These are phyloP conservation scores for Purshia tridentata DNA, from an alignment of 306 rosid genomes.

Conservation along the genomic window DNA sequence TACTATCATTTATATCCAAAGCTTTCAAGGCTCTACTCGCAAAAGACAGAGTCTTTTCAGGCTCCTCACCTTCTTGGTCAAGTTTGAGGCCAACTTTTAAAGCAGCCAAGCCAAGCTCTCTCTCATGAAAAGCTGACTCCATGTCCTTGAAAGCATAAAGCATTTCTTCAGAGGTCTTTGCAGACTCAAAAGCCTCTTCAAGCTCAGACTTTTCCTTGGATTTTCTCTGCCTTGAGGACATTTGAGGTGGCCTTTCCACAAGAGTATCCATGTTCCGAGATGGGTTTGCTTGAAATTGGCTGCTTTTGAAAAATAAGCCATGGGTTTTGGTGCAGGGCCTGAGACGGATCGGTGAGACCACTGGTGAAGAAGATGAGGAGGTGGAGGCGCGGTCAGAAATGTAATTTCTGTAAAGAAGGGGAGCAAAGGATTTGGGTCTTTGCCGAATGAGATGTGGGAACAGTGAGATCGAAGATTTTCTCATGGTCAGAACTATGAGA, in stretches of 20 bases:
- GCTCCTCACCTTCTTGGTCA: conserved; percentile 87
- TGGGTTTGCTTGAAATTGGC: conserved; percentile 39
- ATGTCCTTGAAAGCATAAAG: conserved; percentile 59
- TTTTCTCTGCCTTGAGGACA: conserved; percentile 69
- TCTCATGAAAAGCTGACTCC: conserved; percentile 61
- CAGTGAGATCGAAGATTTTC: conserved; percentile 50
- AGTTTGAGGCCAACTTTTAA: conserved; percentile 80
- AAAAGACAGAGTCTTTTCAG: conserved; percentile 62
- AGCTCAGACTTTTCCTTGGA: conserved; percentile 55
- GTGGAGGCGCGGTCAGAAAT: conserved; percentile 31
- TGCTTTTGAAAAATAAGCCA: conserved; percentile 38
- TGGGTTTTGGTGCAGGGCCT: conserved; percentile 39
- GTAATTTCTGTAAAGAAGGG: conserved; percentile 31
- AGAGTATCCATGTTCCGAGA: conserved; percentile 55
- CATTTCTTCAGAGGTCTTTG: conserved; percentile 61
- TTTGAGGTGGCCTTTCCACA: conserved; percentile 42
- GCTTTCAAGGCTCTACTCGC: conserved; percentile 67
- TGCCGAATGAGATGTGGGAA: conserved; percentile 44
- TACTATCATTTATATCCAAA: conserved; percentile 47
- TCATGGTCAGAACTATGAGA: conserved; percentile 40
- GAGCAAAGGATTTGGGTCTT: conserved; percentile 23
- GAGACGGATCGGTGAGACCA: conserved; percentile 31
- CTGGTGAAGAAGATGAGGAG: conserved; percentile 27
- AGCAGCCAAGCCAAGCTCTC: conserved; percentile 76
- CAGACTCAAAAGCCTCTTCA: conserved; percentile 81